Conservation (phyloP, 2,329 filamentous ascomycete genomes). For the Trematosphaeria pertusa region DNA sequence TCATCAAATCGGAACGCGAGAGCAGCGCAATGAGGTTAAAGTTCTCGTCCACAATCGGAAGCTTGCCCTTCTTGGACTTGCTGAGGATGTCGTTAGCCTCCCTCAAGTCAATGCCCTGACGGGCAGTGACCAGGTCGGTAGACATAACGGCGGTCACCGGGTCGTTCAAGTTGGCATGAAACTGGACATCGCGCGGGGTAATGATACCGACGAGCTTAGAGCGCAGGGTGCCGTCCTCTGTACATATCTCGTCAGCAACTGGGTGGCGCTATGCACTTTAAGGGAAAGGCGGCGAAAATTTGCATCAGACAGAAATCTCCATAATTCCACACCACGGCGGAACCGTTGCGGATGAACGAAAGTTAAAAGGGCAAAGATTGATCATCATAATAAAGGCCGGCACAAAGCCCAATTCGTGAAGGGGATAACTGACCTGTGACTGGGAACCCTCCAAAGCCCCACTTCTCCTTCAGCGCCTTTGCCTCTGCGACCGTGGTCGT, state of each 20-base stretch:
- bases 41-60: slow-evolving; percentile 85
- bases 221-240: slow-evolving; percentile 89
- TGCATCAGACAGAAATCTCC: slow-evolving; percentile 61
- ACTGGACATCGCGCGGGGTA: slow-evolving; percentile 97
- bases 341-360: slow-evolving; percentile 99
- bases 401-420: slow-evolving; percentile 19
- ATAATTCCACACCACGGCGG: slow-evolving; percentile 89
- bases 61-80: slow-evolving; percentile 97
- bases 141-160: slow-evolving; percentile 93
- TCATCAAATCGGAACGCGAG: slow-evolving; percentile 84
- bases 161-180: slow-evolving; percentile 77
- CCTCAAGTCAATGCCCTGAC: slow-evolving; percentile 77
- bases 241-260: slow-evolving; percentile 30
- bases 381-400: slow-evolving; percentile 71
- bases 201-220: slow-evolving; percentile 98
- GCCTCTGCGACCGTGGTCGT: slow-evolving; percentile 90
- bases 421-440: slow-evolving; percentile 81
- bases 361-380: slow-evolving; percentile 84
- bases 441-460: slow-evolving; percentile 98
- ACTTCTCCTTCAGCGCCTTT: slow-evolving; percentile 92
- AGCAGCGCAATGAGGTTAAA: slow-evolving; percentile 71
- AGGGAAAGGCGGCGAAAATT: slow-evolving; percentile 9
- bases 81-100: slow-evolving; percentile 94
- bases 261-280: slow-evolving; percentile 5
- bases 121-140: slow-evolving; percentile 88